Conservation (phyloP, 148 eudicot genomes). For the Tetragonia tetragonoides region DNA sequence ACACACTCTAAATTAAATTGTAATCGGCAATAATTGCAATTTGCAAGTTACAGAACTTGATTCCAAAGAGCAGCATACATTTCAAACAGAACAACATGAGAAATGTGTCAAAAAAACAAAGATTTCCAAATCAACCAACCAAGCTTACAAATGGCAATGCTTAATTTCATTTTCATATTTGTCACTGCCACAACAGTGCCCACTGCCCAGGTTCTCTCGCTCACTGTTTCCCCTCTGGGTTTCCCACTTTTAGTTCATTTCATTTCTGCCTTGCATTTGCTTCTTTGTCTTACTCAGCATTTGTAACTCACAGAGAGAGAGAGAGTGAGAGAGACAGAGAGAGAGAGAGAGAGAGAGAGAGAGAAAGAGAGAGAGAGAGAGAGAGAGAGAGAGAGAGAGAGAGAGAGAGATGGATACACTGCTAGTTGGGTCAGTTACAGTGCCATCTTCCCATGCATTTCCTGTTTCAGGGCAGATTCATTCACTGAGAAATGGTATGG, state of each 20-base stretch:
- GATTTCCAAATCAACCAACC: no score
- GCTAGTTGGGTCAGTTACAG: constrained; percentile 23
- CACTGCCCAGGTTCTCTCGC: background rate
- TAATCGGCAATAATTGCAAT: no score
- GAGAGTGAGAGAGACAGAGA: background rate
- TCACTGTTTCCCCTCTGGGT: background rate
- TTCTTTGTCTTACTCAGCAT: background rate
- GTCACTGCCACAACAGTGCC: background rate
- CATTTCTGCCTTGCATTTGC: background rate
- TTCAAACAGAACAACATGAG: no score
- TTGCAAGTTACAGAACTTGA: no score
- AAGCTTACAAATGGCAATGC: no score
- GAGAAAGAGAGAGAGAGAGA: constrained; percentile 16
- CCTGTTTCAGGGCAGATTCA: constrained; percentile 21
- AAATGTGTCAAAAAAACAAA: no score
- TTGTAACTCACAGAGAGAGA: background rate
- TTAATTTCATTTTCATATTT: background rate
- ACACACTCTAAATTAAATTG: no score
- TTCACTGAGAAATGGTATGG: constrained; percentile 11
- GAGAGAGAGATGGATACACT: constrained; percentile 29
- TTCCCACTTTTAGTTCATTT: background rate
- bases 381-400: background rate
- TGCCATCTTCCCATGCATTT: constrained; percentile 15
- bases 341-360: constrained; percentile 17
- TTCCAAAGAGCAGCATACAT: no score